Conservation (phyloP, 805 yeast genomes). For the Saturnispora hagleri region DNA sequence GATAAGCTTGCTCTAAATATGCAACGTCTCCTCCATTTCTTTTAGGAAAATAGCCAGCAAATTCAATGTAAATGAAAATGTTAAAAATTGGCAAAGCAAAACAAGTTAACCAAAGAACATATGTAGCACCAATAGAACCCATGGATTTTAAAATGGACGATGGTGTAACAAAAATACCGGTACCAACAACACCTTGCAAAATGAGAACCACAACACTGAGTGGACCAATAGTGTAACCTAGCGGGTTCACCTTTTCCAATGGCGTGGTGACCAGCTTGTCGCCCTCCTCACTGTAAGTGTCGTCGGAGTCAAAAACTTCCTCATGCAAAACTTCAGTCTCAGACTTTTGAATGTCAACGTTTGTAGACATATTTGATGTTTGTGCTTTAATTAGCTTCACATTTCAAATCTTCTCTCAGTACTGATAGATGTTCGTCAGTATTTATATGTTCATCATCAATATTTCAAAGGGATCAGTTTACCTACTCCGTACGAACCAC, state of each 20-base stretch:
- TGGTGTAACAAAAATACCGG: constrained; percentile 70
- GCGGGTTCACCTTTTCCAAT: constrained; percentile 28
- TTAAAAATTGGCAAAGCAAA: constrained; percentile 32
- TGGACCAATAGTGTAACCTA: constrained; percentile 30
- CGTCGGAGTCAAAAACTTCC: background rate
- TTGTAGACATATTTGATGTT: background rate
- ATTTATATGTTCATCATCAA: no score
- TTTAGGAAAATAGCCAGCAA: constrained; percentile 33
- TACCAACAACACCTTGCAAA: constrained; percentile 63
- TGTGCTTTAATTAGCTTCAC: background rate
- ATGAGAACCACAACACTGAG: constrained; percentile 48
- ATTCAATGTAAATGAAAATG: constrained; percentile 33
- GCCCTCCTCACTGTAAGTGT: background rate
- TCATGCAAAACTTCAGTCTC: background rate
- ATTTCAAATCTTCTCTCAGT: no score
- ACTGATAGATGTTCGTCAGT: no score
- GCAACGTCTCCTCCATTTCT: constrained; percentile 84
- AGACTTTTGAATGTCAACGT: background rate
- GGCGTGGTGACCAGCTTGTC: constrained; percentile 18
- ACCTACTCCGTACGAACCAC: background rate
- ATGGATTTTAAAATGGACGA: constrained; percentile 43
- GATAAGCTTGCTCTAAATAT: constrained; percentile 63
- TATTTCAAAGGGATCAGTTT: background rate
- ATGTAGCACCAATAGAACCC: constrained; percentile 36
- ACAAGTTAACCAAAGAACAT: constrained; percentile 36